Percentiles rank a stretch among this genome's conserved stretches.
phyloP scores from a whole-genome alignment of 2,329 filamentous ascomycete genomes.

The Ambrosiella cleistominuta region DNA sequence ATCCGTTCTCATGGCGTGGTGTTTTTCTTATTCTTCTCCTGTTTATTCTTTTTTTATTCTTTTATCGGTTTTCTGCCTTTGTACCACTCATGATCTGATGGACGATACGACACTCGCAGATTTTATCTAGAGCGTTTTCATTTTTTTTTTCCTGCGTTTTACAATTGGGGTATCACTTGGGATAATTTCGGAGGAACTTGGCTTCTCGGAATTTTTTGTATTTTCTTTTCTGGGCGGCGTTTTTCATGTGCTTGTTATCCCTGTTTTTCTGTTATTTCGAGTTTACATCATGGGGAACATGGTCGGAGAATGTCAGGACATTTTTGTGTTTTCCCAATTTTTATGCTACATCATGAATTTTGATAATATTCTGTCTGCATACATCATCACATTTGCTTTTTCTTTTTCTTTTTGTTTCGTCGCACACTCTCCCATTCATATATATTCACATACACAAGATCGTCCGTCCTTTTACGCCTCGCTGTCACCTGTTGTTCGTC shows the following conservation, averaged over 20 bases:
- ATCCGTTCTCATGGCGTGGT: neutral
- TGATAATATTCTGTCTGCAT: neutral
- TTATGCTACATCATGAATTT: neutral
- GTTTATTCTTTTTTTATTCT: neutral
- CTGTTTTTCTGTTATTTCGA: slow-evolving; percentile 2
- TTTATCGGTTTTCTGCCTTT: neutral
- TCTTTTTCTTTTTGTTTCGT: neutral
- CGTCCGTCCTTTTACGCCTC: neutral
- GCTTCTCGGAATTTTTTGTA: slow-evolving; percentile 2
- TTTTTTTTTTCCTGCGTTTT: neutral
- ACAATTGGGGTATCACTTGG: neutral
- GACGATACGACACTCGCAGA: slow-evolving; percentile 5
- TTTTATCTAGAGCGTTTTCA: slow-evolving; percentile 9
- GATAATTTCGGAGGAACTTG: neutral
- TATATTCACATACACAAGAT: neutral
- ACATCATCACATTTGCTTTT: neutral
- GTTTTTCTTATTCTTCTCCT: neutral
- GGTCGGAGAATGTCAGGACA: neutral
- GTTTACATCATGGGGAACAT: neutral
- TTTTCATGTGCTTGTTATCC: slow-evolving; percentile 3
- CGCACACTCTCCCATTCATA: neutral
- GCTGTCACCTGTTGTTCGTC: neutral
- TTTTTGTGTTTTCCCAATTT: slow-evolving; percentile 1
- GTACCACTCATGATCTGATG: neutral
- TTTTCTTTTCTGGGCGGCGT: neutral